phyloP scores from a whole-genome alignment of 345 rosid species.

The Passiflora organensis region DNA sequence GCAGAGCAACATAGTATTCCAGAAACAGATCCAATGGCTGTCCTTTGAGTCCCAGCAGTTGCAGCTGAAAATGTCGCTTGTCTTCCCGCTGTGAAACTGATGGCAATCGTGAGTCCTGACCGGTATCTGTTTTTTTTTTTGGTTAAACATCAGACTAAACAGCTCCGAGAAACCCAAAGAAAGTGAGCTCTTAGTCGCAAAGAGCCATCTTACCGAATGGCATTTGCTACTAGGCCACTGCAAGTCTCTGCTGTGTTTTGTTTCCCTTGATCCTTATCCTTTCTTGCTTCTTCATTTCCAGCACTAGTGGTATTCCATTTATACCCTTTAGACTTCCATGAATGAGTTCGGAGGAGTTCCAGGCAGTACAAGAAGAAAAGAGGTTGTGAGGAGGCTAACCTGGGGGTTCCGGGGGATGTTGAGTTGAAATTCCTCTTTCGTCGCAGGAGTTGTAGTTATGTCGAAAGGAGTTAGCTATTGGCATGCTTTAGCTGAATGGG shows the following conservation, averaged over 20 bases:
- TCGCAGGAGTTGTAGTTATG: slow-evolving; percentile 31
- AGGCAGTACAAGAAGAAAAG: slow-evolving; percentile 52
- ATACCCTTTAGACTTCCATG: slow-evolving; percentile 7
- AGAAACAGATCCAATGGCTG: slow-evolving; percentile 69
- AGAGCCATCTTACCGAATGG: slow-evolving; percentile 28
- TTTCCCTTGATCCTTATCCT: slow-evolving; percentile 6
- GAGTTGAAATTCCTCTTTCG: slow-evolving; percentile 12
- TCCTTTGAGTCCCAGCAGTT: slow-evolving; percentile 64
- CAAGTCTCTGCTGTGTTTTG: slow-evolving; percentile 7
- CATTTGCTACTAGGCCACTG: slow-evolving; percentile 16
- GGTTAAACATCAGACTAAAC: slow-evolving; percentile 48
- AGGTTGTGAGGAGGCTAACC: slow-evolving; percentile 32
- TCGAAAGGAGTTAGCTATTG: slow-evolving; percentile 19
- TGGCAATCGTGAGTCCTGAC: slow-evolving; percentile 73
- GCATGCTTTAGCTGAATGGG: slow-evolving; percentile 32
- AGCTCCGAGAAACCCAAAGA: slow-evolving; percentile 60
- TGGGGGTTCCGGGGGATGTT: slow-evolving; percentile 19
- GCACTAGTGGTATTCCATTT: neutral
- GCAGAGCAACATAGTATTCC: slow-evolving; percentile 49
- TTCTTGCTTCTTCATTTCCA: slow-evolving; percentile 10
- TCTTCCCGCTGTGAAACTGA: slow-evolving; percentile 47
- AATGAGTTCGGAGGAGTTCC: slow-evolving; percentile 41
- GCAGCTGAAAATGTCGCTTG: slow-evolving; percentile 53
- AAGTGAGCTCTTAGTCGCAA: slow-evolving; percentile 55
- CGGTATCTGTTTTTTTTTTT: slow-evolving; percentile 53